Evolutionary conservation across 1,284 basidiomycete genomes (phyloP).

Genomic region (Ceratobasidium papillatum): DNA sequence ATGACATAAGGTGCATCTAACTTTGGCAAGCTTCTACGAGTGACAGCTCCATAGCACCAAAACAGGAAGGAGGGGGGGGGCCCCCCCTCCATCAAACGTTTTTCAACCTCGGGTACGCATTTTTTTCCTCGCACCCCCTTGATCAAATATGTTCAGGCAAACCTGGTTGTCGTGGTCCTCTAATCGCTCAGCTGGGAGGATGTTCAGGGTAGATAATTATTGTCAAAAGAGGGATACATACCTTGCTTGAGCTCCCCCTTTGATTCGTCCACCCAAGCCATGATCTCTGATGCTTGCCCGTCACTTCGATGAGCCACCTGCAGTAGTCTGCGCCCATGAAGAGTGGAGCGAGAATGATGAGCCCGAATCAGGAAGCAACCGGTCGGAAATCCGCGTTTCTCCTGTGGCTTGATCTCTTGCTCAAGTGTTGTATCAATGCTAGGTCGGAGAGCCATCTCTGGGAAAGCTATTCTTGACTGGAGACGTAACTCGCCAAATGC

Average conservation of each 20-base stretch:
- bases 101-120: no score
- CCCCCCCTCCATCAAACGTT: no score
- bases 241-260: slow-evolving; percentile 1
- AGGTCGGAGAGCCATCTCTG: no score
- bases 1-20: no score
- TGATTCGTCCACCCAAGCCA: slow-evolving; percentile 12
- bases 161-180: slow-evolving; percentile 15
- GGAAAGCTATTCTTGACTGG: neutral
- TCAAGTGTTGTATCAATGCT: neutral
- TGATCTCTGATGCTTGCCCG: neutral
- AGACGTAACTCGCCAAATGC: neutral
- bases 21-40: no score
- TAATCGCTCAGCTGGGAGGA: neutral
- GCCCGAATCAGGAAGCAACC: slow-evolving; percentile 24
- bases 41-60: no score
- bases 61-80: no score
- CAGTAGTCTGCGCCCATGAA: neutral
- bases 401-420: neutral
- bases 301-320: neutral
- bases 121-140: no score
- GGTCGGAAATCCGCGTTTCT: slow-evolving; percentile 8
- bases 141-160: neutral
- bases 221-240: neutral
- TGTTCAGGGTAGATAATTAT: neutral
- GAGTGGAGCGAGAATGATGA: neutral